phyloP scores from a whole-genome alignment of 805 yeast species.

The Hagleromyces aurorensis region DNA sequence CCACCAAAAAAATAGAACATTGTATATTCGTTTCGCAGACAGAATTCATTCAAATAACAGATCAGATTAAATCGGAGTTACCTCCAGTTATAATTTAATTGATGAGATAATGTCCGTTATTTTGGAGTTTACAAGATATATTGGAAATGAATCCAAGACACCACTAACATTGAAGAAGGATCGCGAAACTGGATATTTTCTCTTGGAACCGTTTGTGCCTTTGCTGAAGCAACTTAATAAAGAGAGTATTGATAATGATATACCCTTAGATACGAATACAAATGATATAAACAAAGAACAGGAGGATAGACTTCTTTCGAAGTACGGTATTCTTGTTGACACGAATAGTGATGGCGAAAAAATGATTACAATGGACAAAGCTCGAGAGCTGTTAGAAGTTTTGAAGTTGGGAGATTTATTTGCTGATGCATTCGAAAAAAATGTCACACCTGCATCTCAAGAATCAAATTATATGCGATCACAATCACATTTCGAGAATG shows the following conservation, averaged over 20 bases:
- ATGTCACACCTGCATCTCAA: too few relatives aligned
- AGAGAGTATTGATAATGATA: slow-evolving; percentile 3
- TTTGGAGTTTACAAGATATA: slow-evolving; percentile 12
- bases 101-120: slow-evolving; percentile 18
- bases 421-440: slow-evolving; percentile 13
- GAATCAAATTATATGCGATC: too few relatives aligned
- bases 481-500: too few relatives aligned
- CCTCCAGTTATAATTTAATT: too few relatives aligned
- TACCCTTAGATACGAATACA: slow-evolving; percentile 1
- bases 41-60: too few relatives aligned
- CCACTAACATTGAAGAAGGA: slow-evolving; percentile 17
- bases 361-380: slow-evolving; percentile 27
- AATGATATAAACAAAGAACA: slow-evolving; percentile 8
- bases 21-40: too few relatives aligned
- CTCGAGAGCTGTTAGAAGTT: slow-evolving; percentile 15
- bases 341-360: slow-evolving; percentile 21
- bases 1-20: too few relatives aligned
- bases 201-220: slow-evolving; percentile 20
- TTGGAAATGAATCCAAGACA: slow-evolving; percentile 8
- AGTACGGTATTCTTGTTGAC: slow-evolving; percentile 22
- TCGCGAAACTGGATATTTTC: slow-evolving; percentile 20
- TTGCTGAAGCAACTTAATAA: slow-evolving; percentile 12
- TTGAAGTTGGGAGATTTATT: slow-evolving; percentile 15
- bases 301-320: slow-evolving; percentile 17
- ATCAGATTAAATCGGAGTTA: too few relatives aligned